A percentile compares a stretch with the other conserved stretches of the same genome.
phyloP scores from a whole-genome alignment of 2,329 filamentous ascomycete species.

The Colletotrichum musae region DNA sequence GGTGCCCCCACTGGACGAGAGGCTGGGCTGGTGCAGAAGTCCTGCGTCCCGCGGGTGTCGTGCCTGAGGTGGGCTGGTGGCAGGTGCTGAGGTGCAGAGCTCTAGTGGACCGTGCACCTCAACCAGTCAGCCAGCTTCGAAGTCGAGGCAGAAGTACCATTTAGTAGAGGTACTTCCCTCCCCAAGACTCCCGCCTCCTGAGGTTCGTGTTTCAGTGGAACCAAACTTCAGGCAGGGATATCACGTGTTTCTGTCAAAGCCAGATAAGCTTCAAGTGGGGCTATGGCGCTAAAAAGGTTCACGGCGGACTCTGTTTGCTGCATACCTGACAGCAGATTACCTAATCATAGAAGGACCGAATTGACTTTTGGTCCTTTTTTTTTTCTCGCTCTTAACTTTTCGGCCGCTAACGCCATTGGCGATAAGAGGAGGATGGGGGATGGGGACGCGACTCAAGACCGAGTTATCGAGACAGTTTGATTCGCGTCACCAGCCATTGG shows the following conservation, averaged over 20 bases:
- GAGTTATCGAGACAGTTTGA: conserved; percentile 29
- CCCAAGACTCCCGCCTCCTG: background rate
- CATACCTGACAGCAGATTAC: too few species aligned
- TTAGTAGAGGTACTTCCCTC: background rate
- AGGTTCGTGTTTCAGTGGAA: background rate
- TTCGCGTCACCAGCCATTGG: conserved; percentile 26
- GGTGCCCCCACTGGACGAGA: conserved; percentile 7
- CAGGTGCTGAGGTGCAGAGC: background rate
- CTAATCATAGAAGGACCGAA: too few species aligned
- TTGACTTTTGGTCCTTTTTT: too few species aligned
- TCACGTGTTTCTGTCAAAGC: too few species aligned
- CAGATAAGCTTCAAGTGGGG: too few species aligned
- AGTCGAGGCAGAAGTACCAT: background rate
- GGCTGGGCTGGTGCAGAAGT: conserved; percentile 16
- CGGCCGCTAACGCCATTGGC: too few species aligned
- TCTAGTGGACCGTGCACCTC: conserved; percentile 33
- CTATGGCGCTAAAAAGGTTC: too few species aligned
- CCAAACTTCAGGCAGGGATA: background rate
- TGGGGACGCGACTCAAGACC: conserved; percentile 12
- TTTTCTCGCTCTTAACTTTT: too few species aligned
- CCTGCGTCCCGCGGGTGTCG: background rate
- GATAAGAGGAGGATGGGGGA: conserved; percentile 13
- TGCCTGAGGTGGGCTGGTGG: conserved; percentile 8
- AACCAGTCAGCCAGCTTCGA: background rate
- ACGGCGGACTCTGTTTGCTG: too few species aligned